A percentile compares a stretch with the other conserved stretches of the same genome.
These are phyloP conservation scores for Tremella mesenterica DNA, from an alignment of 768 basidiomycete genomes.

Conservation along the genomic window DNA sequence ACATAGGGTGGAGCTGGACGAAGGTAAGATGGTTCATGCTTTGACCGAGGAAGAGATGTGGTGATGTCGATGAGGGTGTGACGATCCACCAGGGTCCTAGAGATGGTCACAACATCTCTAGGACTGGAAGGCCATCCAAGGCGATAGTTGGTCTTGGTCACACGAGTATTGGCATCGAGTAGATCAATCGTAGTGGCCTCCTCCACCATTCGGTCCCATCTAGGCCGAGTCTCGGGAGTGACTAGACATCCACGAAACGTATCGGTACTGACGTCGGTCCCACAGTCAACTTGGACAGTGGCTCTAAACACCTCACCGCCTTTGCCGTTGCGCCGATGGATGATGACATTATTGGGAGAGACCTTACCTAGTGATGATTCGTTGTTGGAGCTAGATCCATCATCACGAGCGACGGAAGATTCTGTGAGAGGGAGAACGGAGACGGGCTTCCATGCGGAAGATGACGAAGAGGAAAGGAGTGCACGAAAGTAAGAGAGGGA, in stretches of 20 bases:
- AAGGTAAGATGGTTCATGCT: slow-evolving; percentile 82
- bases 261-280: slow-evolving; percentile 51
- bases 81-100: slow-evolving; percentile 69
- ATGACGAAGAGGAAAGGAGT: slow-evolving; percentile 61
- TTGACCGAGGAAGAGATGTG: slow-evolving; percentile 83
- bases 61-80: slow-evolving; percentile 80
- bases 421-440: slow-evolving; percentile 25
- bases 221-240: slow-evolving; percentile 77
- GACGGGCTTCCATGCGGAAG: slow-evolving; percentile 74
- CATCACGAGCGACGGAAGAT: slow-evolving; percentile 31
- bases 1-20: slow-evolving; percentile 88
- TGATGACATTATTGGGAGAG: slow-evolving; percentile 61
- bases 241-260: slow-evolving; percentile 74
- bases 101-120: slow-evolving; percentile 87
- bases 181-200: slow-evolving; percentile 71
- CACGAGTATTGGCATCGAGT: slow-evolving; percentile 73
- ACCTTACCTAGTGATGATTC: slow-evolving; percentile 51
- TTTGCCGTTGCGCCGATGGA: slow-evolving; percentile 65
- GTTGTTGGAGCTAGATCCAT: slow-evolving; percentile 52
- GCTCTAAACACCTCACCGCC: slow-evolving; percentile 73
- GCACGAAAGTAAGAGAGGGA: slow-evolving; percentile 72
- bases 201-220: slow-evolving; percentile 84
- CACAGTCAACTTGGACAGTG: slow-evolving; percentile 69
- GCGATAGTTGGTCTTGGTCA: slow-evolving; percentile 81
- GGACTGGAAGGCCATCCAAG: slow-evolving; percentile 97